A percentile compares a stretch with the other conserved stretches of the same genome.
These are phyloP conservation scores for Podospora anserina DNA, from an alignment of 495 filamentous ascomycete species.

Conservation along the genomic window DNA sequence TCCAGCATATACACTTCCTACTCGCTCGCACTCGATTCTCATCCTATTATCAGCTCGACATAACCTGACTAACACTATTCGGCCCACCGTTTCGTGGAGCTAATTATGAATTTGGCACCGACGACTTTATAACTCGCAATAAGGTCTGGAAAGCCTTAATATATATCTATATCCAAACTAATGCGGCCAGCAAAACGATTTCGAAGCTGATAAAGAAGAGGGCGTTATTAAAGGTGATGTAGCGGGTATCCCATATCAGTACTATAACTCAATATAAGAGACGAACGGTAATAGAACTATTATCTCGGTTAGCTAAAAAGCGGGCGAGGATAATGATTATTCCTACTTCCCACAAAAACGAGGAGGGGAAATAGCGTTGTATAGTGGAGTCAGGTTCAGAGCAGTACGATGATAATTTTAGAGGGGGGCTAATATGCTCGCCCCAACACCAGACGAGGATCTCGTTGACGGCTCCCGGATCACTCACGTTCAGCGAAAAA, in stretches of 20 bases:
- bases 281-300: conserved; percentile 4
- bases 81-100: background rate
- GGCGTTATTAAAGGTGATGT: background rate
- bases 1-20: background rate
- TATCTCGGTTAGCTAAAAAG: background rate
- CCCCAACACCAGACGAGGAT: too few species aligned
- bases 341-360: background rate
- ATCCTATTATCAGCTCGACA: background rate
- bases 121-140: background rate
- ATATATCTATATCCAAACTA: background rate
- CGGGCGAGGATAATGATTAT: background rate
- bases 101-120: background rate
- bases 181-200: background rate
- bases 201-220: background rate
- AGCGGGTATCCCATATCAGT: background rate
- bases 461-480: too few species aligned
- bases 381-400: background rate
- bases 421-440: too few species aligned
- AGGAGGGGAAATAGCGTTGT: conserved; percentile 1
- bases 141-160: background rate
- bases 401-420: too few species aligned
- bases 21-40: background rate
- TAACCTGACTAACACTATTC: background rate
- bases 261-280: background rate
- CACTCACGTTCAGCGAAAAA: too few species aligned